Base-by-base conservation (phyloP, 2,329 filamentous ascomycete genomes). In the Cladophialophora chaetospira region DNA sequence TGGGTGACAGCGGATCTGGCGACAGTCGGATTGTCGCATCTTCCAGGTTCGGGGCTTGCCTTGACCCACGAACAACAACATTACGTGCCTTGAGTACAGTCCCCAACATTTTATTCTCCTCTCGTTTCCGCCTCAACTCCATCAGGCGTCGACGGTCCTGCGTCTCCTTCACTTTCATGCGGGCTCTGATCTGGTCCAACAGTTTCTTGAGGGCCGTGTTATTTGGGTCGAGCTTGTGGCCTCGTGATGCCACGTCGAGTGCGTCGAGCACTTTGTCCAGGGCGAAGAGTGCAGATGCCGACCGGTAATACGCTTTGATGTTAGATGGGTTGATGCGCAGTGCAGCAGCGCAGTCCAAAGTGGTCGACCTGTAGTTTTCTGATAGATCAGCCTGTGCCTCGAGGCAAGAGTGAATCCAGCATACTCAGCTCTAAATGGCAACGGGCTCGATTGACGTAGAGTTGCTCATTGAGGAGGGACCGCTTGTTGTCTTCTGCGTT, bases 291-390 rank as follows among this genome's bases (percentile, higher is more conserved):
- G 94, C 93, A 58, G 81, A 80, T 2, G 88, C 84, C 53, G 88
- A 91, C 61, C 94, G 88, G 74, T 95, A 99, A 75, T 87, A 91
- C 1, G 94, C 93, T 76, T 99, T 99, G 68, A 95, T 72, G 71
- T 96, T 97, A 48, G 71, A 72, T 2, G 86, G 82, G 73, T 97
- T 95, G 57, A 97, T 78, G 35, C 85, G 83, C 58, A 99, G 80
- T 1, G 89, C 88, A 5, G 84, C 80, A 2, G 87, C 88, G 72
- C 92, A 94, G 78, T 97, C 94, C 45, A 88, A 81, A 68, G 88
- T 95, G 74, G 88, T 91, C 61, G 85, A 87, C 62, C 93, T 87
- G 75, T 92, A 94, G 77, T 99, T 99, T 70, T 84, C 84, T 87
- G 66, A 10, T 10, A 19, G 5, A 58, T 69, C 55, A 70, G 67